These are phyloP conservation scores for Zygosaccharomyces pseudobailii DNA, from an alignment of 1,139 yeast species.

Conservation along the genomic window DNA sequence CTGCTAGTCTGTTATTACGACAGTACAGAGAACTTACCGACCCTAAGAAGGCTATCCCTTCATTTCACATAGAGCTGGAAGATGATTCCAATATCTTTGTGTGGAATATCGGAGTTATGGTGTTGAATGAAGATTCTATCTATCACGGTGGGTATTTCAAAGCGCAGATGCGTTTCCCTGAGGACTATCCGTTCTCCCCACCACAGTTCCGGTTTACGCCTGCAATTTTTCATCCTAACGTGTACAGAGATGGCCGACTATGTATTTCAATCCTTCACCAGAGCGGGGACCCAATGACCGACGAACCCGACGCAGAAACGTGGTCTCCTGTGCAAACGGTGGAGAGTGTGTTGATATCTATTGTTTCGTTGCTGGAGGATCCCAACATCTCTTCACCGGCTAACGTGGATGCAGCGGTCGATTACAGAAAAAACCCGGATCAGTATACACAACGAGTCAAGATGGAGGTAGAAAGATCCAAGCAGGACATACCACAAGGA, in stretches of 20 bases:
- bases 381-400: constrained; percentile 95
- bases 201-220: constrained; percentile 94
- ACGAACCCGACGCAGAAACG: constrained; percentile 87
- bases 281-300: constrained; percentile 82
- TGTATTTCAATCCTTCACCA: constrained; percentile 91
- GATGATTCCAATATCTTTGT: constrained; percentile 79
- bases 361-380: constrained; percentile 84
- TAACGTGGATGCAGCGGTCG: constrained; percentile 92
- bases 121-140: constrained; percentile 79
- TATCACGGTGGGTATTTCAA: constrained; percentile 95
- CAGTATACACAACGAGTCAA: constrained; percentile 74
- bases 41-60: constrained; percentile 87
- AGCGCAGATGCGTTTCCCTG: constrained; percentile 91
- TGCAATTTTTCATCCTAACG: constrained; percentile 91
- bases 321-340: constrained; percentile 98
- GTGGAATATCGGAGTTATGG: constrained; percentile 94
- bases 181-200: constrained; percentile 86
- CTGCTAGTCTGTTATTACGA: constrained; percentile 81
- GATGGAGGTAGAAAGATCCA: constrained; percentile 79
- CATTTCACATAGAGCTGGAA: constrained; percentile 82
- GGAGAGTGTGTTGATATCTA: constrained; percentile 83
- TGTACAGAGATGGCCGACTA: constrained; percentile 85
- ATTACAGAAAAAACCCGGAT: constrained; percentile 79
- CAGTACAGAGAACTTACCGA: constrained; percentile 92
- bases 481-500: constrained; percentile 79